These are phyloP conservation scores for Musa beccarii DNA, from an alignment of 176 grass and related monocot genomes.

Conservation along the genomic window DNA sequence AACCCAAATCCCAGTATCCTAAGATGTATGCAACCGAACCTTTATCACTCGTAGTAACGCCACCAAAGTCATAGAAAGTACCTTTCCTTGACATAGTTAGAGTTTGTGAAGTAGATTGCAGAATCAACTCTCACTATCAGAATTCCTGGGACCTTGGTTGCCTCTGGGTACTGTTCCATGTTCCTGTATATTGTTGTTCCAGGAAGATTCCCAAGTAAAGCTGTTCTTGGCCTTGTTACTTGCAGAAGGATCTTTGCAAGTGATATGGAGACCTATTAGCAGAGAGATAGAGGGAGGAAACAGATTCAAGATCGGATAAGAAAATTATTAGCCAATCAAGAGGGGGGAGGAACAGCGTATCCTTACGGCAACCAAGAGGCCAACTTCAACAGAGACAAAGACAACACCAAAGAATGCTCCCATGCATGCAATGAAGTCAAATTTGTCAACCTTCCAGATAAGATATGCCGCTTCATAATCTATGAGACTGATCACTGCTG, in stretches of 20 bases:
- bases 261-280: constrained; percentile 61
- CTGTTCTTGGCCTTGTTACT: constrained; percentile 91
- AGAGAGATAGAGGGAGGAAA: not conserved
- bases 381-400: constrained; percentile 76
- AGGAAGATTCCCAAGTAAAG: constrained; percentile 73
- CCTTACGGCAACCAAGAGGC: constrained; percentile 83
- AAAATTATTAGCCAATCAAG: not conserved
- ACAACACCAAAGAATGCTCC: constrained; percentile 87
- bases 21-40: too few species aligned
- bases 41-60: too few species aligned
- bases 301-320: not conserved
- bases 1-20: too few species aligned
- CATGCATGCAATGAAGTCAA: constrained; percentile 94
- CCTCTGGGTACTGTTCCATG: constrained; percentile 81
- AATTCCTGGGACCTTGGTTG: constrained; percentile 61
- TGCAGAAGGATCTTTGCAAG: constrained; percentile 95
- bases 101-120: constrained; percentile 92
- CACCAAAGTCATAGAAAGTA: constrained; percentile 7
- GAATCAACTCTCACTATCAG: constrained; percentile 81
- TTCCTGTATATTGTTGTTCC: constrained; percentile 79
- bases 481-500: constrained; percentile 62
- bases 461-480: constrained; percentile 77
- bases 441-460: constrained; percentile 93
- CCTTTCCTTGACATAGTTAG: constrained; percentile 88
- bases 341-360: not conserved